Evolutionary conservation across 2,329 filamentous ascomycete genomes (phyloP), one percentile per base, ranked within the genome.

Genomic region (Apiospora sp.): DNA sequence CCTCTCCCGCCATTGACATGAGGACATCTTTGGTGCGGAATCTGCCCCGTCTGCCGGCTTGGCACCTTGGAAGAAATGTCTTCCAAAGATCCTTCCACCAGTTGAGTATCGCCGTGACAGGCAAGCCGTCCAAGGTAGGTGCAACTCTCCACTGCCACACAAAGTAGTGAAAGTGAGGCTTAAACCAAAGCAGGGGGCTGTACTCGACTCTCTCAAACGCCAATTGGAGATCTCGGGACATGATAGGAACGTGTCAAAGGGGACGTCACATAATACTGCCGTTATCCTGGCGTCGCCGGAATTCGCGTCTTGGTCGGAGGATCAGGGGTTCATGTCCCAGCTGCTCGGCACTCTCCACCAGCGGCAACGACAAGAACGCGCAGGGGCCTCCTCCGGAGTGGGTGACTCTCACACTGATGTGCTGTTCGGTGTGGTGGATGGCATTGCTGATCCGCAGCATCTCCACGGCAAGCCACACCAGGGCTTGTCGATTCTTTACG

Each of bases 401-500:
- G 19, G 46, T 37, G 41, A 67, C 49, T 43, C 68, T 19, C 71
- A 73, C 5, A 81, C 89, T 46, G 71, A 87, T 73, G 81, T 91
- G 10, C 75, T 92, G 19, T 83, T 83, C 34, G 91, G 87, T 16
- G 86, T 90, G 5, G 86, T 91, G 41, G 90, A 92, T 77, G 84
- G 86, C 10, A 12, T 80, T 92, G 44, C 80, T 84, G 30, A 84
- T 85, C 12, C 76, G 78, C 14, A n/a, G 7, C 73, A 75, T 30
- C 78, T 79, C 22, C 78, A 79, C 44, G 75, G 78, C 64, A 76
- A 78, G 22, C 80, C 82, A 8, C 74, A 79, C 8, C 78, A 82
- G 12, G 89, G 89, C 8, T 79, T 91, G 68, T 88, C 89, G 1
- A 79, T 91, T 70, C 79, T 90, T n/a, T 81, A 84, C 68, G 87